Evolutionary conservation across 2,329 filamentous ascomycete genomes (phyloP), one percentile per base, ranked within the genome.

Genomic region (Eutypella sp.): DNA sequence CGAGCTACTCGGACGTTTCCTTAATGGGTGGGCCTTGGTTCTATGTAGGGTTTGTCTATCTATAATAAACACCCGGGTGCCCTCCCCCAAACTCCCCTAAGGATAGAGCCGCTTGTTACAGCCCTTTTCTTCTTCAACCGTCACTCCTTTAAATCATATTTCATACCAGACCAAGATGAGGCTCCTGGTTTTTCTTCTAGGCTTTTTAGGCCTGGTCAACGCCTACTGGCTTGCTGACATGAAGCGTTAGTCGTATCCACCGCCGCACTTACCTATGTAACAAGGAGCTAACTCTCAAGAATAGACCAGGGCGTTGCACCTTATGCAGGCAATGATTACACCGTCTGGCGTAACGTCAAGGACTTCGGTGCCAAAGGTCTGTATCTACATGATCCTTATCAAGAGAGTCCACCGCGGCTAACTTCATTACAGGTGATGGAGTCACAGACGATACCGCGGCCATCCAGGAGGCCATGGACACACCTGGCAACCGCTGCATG

Each of bases 331-430:
- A 42, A 57, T 15, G 66, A 63, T 24, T 73, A 73, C 45, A 58
- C 62, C n/a, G 68, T 74, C 5, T 75, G 73, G 49, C 68, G 72
- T 39, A 74, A 74, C 47, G 72, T 74, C 19, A 71, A 63, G 55
- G 71, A 72, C 59, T 75, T 70, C 48, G 72, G 72, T 39, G 71
- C 71, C 41, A 66, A 56, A 49, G 71, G 68, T 67, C 41, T 8
- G 61, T 53, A 16, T 27, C 13, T 19, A 24, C 9, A 40, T 7
- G 11, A 22, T 41, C 29, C 11, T 38, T 9, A 5, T 19, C 29
- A 15, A n/a, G n/a, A n/a, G n/a, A n/a, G 23, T 15, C 1, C 31
- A 4, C 24, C 39, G 44, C 46, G 13, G 27, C 46, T 45, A 29
- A 53, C 44, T 34, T 23, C 41, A 23, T 44, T 40, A 40, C 45